A percentile compares a stretch with the other conserved stretches of the same genome.
Conservation (phyloP, 2,329 filamentous ascomycete species). For the Calycina herbarum region DNA sequence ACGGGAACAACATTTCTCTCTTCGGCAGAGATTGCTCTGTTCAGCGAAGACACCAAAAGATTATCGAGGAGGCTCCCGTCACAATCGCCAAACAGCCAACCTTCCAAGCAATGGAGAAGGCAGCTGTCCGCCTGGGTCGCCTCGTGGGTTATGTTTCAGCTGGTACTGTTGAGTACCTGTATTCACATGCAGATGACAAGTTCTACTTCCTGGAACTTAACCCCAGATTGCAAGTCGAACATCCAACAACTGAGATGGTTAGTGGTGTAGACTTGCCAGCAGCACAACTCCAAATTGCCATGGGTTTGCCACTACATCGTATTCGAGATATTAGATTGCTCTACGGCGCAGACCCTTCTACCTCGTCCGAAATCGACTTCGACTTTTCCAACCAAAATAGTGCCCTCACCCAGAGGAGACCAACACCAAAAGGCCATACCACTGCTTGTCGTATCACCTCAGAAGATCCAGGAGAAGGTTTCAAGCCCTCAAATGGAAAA, state of each 20-base stretch:
- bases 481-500: conserved; percentile 98
- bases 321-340: conserved; percentile 95
- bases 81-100: conserved; percentile 88
- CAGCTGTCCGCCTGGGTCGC: conserved; percentile 88
- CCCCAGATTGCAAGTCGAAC: conserved; percentile 98
- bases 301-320: conserved; percentile 94
- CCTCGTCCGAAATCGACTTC: conserved; percentile 87
- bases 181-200: conserved; percentile 96
- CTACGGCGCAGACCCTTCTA: conserved; percentile 92
- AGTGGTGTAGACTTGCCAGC: conserved; percentile 96
- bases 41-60: conserved; percentile 97
- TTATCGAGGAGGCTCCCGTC: conserved; percentile 97
- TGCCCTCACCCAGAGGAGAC: conserved; percentile 80
- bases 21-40: conserved; percentile 99
- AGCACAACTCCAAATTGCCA: conserved; percentile 96
- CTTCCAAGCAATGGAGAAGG: conserved; percentile 95
- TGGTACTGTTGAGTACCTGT: conserved; percentile 97
- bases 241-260: conserved; percentile 99
- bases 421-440: conserved; percentile 92
- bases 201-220: conserved; percentile 99
- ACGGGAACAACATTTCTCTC: conserved; percentile 98
- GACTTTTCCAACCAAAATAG: conserved; percentile 89
- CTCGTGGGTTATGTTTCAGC: conserved; percentile 98
- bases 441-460: conserved; percentile 99
- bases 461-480: conserved; percentile 96